Conservation (phyloP, 208 protist genomes). For the Leptomonas seymouri region DNA sequence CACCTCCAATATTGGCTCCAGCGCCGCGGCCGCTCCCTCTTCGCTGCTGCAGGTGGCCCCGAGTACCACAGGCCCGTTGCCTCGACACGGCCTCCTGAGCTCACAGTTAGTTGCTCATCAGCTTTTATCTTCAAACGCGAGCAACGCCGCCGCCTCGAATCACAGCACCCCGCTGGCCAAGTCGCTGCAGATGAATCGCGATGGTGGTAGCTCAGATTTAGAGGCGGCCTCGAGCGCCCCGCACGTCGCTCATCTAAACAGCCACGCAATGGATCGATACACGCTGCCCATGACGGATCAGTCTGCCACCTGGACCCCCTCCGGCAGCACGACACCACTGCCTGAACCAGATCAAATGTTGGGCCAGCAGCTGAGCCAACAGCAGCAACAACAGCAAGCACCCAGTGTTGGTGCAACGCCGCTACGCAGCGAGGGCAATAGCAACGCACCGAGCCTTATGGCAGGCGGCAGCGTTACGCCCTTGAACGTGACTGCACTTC, state of each 20-base stretch:
- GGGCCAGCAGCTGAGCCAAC: slow-evolving; percentile 1
- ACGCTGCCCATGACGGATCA: slow-evolving; percentile 11
- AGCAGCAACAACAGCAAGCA: slow-evolving; percentile 10
- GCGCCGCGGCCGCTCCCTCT: not conserved
- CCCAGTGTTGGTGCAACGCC: slow-evolving; percentile 2
- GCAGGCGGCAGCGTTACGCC: not conserved
- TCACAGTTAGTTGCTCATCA: slow-evolving; percentile 21
- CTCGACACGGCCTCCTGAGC: slow-evolving; percentile 9
- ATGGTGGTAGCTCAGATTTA: slow-evolving; percentile 7
- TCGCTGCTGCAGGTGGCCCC: not conserved
- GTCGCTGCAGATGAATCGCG: slow-evolving; percentile 27
- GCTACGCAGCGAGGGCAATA: not conserved
- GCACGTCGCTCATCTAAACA: not conserved
- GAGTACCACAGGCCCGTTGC: not conserved
- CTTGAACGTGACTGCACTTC: not conserved
- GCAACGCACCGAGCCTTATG: not conserved
- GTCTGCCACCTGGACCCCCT: slow-evolving; percentile 23
- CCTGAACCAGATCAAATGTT: slow-evolving; percentile 11
- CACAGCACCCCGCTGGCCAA: slow-evolving; percentile 31
- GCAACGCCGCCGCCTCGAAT: slow-evolving; percentile 24
- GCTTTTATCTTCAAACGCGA: slow-evolving; percentile 34
- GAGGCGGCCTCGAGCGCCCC: slow-evolving; percentile 1
- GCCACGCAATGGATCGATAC: not conserved
- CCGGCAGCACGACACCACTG: slow-evolving; percentile 16
- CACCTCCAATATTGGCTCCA: not conserved